Conservation (phyloP, 108 stramenopile genomes). For the Stephanodiscus minutulus region DNA sequence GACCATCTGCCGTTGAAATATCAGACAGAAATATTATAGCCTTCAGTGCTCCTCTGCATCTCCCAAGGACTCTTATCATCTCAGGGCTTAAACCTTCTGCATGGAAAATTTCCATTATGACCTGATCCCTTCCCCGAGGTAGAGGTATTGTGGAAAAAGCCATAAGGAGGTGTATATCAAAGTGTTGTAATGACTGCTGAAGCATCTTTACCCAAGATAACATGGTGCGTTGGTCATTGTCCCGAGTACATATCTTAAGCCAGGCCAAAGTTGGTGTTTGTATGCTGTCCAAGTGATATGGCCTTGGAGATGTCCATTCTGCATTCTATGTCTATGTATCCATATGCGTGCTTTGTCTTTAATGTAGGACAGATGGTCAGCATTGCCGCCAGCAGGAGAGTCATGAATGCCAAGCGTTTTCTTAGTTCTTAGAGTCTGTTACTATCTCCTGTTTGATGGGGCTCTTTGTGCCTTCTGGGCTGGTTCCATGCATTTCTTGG, state of each 20-base stretch:
- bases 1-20: slow-evolving; percentile 11
- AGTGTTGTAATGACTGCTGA: background rate
- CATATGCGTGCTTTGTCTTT: background rate
- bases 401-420: too few species aligned
- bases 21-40: slow-evolving; percentile 16
- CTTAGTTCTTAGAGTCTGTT: too few species aligned
- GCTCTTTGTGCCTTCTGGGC: background rate
- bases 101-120: background rate
- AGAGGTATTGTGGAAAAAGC: background rate
- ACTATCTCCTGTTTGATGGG: background rate
- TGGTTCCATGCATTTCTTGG: background rate
- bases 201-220: slow-evolving; percentile 9
- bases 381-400: background rate
- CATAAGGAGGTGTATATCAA: background rate
- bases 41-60: background rate
- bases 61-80: background rate
- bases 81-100: background rate
- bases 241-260: too few species aligned
- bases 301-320: background rate
- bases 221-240: background rate
- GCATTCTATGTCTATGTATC: background rate
- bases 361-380: too few species aligned
- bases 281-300: too few species aligned
- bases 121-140: slow-evolving; percentile 2
- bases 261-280: too few species aligned